These are phyloP conservation scores for Omphalotus guepiniiformis DNA, from an alignment of 768 basidiomycete species.

Conservation along the genomic window DNA sequence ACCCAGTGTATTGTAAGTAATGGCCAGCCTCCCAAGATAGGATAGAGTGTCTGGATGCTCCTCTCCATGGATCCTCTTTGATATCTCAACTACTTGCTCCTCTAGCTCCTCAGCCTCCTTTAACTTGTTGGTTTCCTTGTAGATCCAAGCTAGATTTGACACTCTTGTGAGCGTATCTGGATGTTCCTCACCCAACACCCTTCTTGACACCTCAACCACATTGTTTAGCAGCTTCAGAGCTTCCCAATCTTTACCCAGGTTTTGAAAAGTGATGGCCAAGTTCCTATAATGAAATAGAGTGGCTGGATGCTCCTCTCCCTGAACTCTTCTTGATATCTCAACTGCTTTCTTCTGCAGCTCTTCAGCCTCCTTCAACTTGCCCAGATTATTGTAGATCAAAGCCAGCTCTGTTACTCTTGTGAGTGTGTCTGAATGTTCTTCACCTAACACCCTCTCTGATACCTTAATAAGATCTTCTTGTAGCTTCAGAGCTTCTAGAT, in stretches of 20 bases:
- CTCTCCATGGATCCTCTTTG: background rate
- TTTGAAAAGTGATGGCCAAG: background rate
- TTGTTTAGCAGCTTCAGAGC: background rate
- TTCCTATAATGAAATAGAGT: background rate
- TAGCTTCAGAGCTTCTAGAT: background rate
- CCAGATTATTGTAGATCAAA: background rate
- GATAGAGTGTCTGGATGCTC: slow-evolving; percentile 9
- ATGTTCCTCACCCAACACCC: background rate
- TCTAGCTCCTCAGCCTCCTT: slow-evolving; percentile 8
- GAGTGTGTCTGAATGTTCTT: slow-evolving; percentile 4
- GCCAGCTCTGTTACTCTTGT: background rate
- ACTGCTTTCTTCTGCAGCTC: background rate
- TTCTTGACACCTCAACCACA: background rate
- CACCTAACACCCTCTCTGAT: background rate
- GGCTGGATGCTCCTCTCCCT: background rate
- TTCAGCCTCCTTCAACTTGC: background rate
- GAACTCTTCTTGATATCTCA: background rate
- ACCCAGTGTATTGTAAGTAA: background rate
- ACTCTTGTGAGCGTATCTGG: slow-evolving; percentile 6
- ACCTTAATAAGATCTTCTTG: background rate
- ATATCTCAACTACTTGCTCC: background rate
- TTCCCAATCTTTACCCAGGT: background rate
- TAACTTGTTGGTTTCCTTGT: background rate
- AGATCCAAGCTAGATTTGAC: slow-evolving; percentile 4
- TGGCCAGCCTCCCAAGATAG: slow-evolving; percentile 1